Evolutionary conservation across 2,329 filamentous ascomycete genomes (phyloP).

Genomic region (Penicillium thymicola): DNA sequence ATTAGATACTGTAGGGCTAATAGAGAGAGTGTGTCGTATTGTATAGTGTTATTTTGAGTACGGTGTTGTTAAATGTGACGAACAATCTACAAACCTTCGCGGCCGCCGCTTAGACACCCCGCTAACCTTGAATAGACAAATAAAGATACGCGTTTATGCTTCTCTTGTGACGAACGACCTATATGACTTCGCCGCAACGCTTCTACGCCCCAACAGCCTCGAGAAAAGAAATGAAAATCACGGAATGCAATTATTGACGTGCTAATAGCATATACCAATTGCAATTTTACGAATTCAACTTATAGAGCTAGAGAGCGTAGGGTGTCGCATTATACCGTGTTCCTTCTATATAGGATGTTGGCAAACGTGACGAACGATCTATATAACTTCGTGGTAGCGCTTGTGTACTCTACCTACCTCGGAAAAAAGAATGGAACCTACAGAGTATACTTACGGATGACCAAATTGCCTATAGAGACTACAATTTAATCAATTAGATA

Average conservation of each 20-base stretch:
- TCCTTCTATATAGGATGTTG: neutral
- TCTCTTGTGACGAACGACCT: neutral
- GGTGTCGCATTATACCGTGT: neutral
- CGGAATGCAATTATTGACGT: neutral
- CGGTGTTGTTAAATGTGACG: neutral
- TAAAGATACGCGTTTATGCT: neutral
- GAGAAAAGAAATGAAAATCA: too few species aligned
- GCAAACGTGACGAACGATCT: neutral
- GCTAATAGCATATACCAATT: neutral
- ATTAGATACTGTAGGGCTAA: rapidly evolving
- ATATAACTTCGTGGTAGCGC: neutral
- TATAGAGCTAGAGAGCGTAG: neutral
- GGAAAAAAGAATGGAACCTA: neutral
- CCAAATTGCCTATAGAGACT: neutral
- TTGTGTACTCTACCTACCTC: neutral
- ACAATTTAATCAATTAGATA: neutral
- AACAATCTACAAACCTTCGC: neutral
- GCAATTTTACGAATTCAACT: neutral
- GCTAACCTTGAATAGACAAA: neutral
- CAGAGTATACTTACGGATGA: neutral
- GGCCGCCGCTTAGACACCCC: neutral
- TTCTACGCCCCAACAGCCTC: neutral
- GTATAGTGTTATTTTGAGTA: neutral
- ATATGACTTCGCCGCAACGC: neutral
- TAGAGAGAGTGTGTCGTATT: neutral